These are phyloP conservation scores for Penicillium sp. DNA, from an alignment of 2,329 filamentous ascomycete genomes.

Conservation along the genomic window DNA sequence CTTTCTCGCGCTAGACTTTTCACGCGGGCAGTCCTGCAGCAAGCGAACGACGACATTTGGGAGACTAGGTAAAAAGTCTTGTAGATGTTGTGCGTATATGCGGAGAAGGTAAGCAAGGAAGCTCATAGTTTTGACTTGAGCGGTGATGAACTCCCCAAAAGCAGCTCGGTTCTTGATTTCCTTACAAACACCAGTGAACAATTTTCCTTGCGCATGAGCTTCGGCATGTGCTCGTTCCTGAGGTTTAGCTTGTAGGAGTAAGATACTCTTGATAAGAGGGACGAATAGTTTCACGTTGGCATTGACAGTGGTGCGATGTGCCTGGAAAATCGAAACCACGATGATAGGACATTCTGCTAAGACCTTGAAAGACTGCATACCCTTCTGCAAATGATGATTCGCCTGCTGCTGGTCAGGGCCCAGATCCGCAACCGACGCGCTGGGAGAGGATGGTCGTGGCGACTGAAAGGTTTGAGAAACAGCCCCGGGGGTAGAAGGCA, in stretches of 20 bases:
- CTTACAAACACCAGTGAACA: constrained; percentile 89
- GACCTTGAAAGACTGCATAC: constrained; percentile 99
- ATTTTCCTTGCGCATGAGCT: constrained; percentile 70
- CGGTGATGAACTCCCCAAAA: constrained; percentile 96
- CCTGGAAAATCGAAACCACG: constrained; percentile 95
- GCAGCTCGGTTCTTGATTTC: constrained; percentile 90
- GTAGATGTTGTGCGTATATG: constrained; percentile 79
- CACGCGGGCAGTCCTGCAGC: constrained; percentile 87
- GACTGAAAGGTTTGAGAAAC: constrained; percentile 70
- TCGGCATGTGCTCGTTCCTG: constrained; percentile 89
- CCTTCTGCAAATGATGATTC: constrained; percentile 75
- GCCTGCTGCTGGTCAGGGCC: constrained; percentile 81
- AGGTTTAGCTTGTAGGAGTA: constrained; percentile 84
- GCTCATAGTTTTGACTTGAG: constrained; percentile 99
- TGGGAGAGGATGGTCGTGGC: constrained; percentile 83
- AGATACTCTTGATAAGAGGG: constrained; percentile 84
- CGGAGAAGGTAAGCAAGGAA: constrained; percentile 90
- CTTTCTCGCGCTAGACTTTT: constrained; percentile 90
- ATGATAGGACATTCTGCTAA: constrained; percentile 97
- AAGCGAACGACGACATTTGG: constrained; percentile 87
- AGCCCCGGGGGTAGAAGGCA: constrained; percentile 47
- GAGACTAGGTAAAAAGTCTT: constrained; percentile 79
- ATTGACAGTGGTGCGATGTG: constrained; percentile 73
- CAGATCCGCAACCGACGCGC: constrained; percentile 74
- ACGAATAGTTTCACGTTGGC: constrained; percentile 90